Base-by-base conservation (phyloP, 164 flowering plant species). In the Piper longum region DNA sequence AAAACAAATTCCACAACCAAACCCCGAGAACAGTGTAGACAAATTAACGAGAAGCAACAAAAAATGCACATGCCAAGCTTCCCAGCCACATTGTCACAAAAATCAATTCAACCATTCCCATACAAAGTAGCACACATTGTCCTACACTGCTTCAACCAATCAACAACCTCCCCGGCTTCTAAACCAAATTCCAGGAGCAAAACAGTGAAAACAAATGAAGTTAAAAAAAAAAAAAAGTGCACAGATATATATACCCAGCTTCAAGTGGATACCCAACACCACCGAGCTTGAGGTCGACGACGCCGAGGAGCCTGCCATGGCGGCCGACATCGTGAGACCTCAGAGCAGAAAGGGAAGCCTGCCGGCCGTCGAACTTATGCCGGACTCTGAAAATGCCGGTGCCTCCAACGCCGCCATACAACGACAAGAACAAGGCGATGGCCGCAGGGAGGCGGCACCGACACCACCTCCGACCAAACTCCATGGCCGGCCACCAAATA, bases 271-370 rank as follows among this genome's bases (percentile, higher is more conserved):
- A 83, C 56, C 87, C 82, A 45, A 70, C 66, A 44, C 95, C 89
- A 40, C 91, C 91, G 43, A 88, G 57, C 12, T 85, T 84, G 12
- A 88, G 76, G 75, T 88, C 89, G 65, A 85, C 81, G 75, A 80
- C 81, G 70, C 83, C 66, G 41, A 85, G 81, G 52, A 88, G 63
- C 5, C 91, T 87, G 18, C 69, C 72, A 62, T 54, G 67, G 62
- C 73, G 69, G 14, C 58, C 59, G 18, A 19, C n/a, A 48, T 86
- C 96, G 72, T 88, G 91, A 5, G 79, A 80, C 66, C 73, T 88
- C 4, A 88, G 73, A 56, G 67, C 77, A 48, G 18, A 43, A 13
- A 88, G 76, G 1, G 82, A 71, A 2, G 74, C 71, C 16, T 43
- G 62, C 0, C 43, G 66, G 1, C 87, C 91, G 16, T 81, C 74